Evolutionary conservation across 1,284 basidiomycete genomes (phyloP), one percentile per base, ranked within the genome.

Genomic region (Psilocybe mexicana): DNA sequence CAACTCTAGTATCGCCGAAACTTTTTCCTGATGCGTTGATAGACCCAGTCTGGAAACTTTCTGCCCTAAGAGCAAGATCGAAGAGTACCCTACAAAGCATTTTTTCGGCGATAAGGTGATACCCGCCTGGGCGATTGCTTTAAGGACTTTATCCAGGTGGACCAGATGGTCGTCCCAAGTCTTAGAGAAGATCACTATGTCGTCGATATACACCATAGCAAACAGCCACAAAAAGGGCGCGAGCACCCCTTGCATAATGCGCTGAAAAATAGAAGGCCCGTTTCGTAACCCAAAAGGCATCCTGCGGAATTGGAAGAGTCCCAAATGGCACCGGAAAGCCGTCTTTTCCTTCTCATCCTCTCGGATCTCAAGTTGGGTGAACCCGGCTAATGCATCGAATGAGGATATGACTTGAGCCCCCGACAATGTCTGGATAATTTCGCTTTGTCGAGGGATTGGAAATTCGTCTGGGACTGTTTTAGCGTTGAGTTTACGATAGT

Each of bases 221-320:
- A 77, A 76, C 0, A 76, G 43, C 74, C 75, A 77, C 0, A 78
- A 61, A 59, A 63, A 78, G 8, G 0, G 72, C 71, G 73, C 64
- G 1, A 80, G 63, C 0, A 77, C 62, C 0, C 61, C 59, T 52
- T 78, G 72, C 74, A 79, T 79, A 0, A 76, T 59, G 0, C 73
- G 54, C 57, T 79, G 77, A 58, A 78, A 79, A 1, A 76, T 68
- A 5, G 70, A 62, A 0, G 77, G 78, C 0, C 76, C 74, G 54
- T 78, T 78, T 0, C 69, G 60, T 0, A 73, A 63, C 0, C 77
- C 77, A 57, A 80, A 79, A 0, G 76, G 77, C 73, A 79, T 76
- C 8, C 71, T 54, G 30, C 62, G 65, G 60, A 77, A 80, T 61
- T 79, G 74, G 40, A 60, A 75, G 0, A 78, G 62, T 2, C 77